Percentiles rank a stretch among this genome's conserved stretches.
Conservation (phyloP, 305 asterid species). For the Solanum chacoense region DNA sequence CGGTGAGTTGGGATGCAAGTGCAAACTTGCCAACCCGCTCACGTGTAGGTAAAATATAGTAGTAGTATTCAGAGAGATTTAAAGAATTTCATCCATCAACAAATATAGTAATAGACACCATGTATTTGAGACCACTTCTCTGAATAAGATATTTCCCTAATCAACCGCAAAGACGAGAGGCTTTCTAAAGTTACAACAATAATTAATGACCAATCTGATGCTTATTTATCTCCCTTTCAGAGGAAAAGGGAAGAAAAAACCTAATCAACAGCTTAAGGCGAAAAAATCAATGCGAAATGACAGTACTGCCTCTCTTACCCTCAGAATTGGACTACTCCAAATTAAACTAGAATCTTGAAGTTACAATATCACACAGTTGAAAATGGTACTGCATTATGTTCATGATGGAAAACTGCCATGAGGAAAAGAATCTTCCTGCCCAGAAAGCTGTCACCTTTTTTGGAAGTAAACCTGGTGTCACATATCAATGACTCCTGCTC, state of each 20-base stretch:
- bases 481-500: neutral
- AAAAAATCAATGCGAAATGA: neutral
- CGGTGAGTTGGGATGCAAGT: neutral
- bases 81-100: neutral
- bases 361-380: slow-evolving; percentile 2
- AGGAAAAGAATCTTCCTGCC: neutral
- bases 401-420: neutral
- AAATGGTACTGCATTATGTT: slow-evolving; percentile 1
- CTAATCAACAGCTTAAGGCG: neutral
- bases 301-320: neutral
- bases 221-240: slow-evolving; percentile 1
- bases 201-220: neutral
- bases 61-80: neutral
- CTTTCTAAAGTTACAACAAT: slow-evolving; percentile 5
- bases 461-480: no score
- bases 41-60: neutral
- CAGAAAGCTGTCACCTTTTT: neutral
- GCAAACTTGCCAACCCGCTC: neutral
- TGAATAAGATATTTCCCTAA: neutral
- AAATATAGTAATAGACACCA: neutral
- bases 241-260: neutral
- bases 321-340: slow-evolving; percentile 5
- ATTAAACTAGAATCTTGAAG: slow-evolving; percentile 3
- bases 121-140: neutral
- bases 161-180: neutral